A percentile compares a stretch with the other conserved stretches of the same genome.
These are phyloP conservation scores for Senna tora DNA, from an alignment of 306 rosid genomes.

Conservation along the genomic window DNA sequence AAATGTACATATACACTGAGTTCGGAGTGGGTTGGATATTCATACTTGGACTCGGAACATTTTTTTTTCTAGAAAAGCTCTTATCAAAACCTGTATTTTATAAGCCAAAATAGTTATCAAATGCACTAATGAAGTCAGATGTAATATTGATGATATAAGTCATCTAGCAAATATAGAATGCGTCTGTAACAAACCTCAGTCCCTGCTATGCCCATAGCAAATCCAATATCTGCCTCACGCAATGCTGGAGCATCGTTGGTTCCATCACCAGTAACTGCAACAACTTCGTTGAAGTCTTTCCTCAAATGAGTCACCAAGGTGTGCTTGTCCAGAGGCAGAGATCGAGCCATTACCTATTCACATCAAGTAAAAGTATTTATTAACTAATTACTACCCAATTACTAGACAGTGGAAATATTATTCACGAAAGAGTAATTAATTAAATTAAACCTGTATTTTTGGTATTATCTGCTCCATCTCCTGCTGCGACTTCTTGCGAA, in stretches of 20 bases:
- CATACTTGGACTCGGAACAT: too few species aligned
- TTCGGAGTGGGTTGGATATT: too few species aligned
- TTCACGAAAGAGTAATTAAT: conserved; percentile 7
- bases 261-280: conserved; percentile 95
- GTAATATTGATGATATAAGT: too few species aligned
- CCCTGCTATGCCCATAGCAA: conserved; percentile 95
- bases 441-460: conserved; percentile 85
- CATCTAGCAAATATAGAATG: neutral
- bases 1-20: too few species aligned
- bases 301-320: conserved; percentile 72
- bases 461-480: conserved; percentile 73
- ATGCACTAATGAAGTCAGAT: too few species aligned
- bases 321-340: conserved; percentile 89
- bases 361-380: conserved; percentile 18
- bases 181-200: conserved; percentile 74
- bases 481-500: conserved; percentile 55
- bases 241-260: conserved; percentile 95
- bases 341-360: conserved; percentile 92
- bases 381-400: neutral
- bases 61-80: too few species aligned
- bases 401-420: conserved; percentile 7
- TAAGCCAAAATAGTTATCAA: too few species aligned
- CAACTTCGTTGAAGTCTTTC: conserved; percentile 68
- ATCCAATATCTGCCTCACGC: conserved; percentile 94
- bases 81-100: too few species aligned